phyloP scores from a whole-genome alignment of 1,284 basidiomycete species.

The Marasmius tenuissimus region DNA sequence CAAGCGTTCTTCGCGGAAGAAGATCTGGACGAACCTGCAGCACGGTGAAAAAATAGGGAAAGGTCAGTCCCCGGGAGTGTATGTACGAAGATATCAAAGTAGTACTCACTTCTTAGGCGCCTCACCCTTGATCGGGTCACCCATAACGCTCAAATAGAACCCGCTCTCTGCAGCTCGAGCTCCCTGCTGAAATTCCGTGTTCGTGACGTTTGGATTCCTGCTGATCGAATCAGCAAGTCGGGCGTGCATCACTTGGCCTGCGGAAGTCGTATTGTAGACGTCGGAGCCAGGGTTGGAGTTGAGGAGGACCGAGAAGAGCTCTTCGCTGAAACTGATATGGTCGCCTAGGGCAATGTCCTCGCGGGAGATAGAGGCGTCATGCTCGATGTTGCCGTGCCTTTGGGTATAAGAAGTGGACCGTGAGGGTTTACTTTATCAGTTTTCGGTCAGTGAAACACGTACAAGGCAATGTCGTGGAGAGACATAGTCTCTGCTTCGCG shows the following conservation, averaged over 20 bases:
- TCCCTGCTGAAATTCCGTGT: neutral
- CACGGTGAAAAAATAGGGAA: neutral
- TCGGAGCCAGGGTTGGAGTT: slow-evolving; percentile 2
- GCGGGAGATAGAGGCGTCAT: slow-evolving; percentile 23
- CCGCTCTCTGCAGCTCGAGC: neutral
- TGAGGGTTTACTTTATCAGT: neutral
- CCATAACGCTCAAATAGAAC: slow-evolving; percentile 2
- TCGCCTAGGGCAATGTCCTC: slow-evolving; percentile 15
- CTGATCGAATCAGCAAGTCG: slow-evolving; percentile 2
- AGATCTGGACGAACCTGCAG: neutral
- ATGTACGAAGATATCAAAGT: neutral
- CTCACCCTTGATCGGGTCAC: neutral
- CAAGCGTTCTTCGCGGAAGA: slow-evolving; percentile 4
- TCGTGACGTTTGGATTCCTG: slow-evolving; percentile 1
- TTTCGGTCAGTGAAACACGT: neutral
- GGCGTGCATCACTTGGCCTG: slow-evolving; percentile 3
- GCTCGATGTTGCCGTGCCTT: slow-evolving; percentile 21
- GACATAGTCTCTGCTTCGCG: slow-evolving; percentile 7
- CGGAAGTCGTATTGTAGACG: neutral
- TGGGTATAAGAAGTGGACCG: neutral
- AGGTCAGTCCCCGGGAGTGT: neutral
- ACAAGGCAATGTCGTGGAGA: slow-evolving; percentile 16
- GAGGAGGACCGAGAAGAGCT: neutral
- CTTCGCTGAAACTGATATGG: slow-evolving; percentile 19
- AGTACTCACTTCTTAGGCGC: slow-evolving; percentile 1